phyloP scores from a whole-genome alignment of 2,329 filamentous ascomycete genomes.

The Berkeleyomyces rouxiae region DNA sequence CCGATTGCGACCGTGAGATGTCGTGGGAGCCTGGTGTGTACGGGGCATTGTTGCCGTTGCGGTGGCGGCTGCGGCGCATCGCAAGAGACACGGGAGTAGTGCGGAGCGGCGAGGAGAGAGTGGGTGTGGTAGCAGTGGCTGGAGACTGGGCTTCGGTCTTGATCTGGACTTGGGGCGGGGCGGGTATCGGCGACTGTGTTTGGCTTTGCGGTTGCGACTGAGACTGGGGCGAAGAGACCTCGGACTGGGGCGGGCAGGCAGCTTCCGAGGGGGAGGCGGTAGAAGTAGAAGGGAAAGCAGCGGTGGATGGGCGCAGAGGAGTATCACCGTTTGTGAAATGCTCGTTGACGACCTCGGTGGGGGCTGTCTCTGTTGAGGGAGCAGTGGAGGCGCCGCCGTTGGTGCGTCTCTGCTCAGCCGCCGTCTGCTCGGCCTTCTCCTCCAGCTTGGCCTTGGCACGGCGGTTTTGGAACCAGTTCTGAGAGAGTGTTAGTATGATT shows the following conservation, averaged over 20 bases:
- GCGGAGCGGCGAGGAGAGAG: slow-evolving; percentile 18
- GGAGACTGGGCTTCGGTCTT: background rate
- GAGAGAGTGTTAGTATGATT: background rate
- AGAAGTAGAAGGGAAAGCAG: slow-evolving; percentile 16
- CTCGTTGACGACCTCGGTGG: slow-evolving; percentile 18
- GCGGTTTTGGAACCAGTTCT: slow-evolving; percentile 57
- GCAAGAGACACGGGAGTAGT: slow-evolving; percentile 13
- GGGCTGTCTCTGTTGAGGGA: slow-evolving; percentile 17
- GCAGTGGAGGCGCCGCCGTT: slow-evolving; percentile 16
- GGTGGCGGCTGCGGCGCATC: slow-evolving; percentile 9
- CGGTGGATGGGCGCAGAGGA: slow-evolving; percentile 25
- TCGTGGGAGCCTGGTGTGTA: background rate
- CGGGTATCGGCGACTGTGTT: background rate
- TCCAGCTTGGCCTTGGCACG: slow-evolving; percentile 49
- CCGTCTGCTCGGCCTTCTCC: slow-evolving; percentile 36
- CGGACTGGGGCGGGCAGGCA: slow-evolving; percentile 9
- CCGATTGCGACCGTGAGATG: background rate
- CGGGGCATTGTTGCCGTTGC: background rate
- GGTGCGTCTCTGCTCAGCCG: slow-evolving; percentile 17
- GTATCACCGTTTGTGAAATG: slow-evolving; percentile 21
- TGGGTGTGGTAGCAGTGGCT: background rate
- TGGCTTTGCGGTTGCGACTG: background rate
- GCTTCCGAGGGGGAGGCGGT: background rate
- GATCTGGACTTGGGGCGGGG: background rate
- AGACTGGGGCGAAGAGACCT: background rate